Conservation (phyloP, 108 stramenopile species). For the Pseudonitzschia multiseries region DNA sequence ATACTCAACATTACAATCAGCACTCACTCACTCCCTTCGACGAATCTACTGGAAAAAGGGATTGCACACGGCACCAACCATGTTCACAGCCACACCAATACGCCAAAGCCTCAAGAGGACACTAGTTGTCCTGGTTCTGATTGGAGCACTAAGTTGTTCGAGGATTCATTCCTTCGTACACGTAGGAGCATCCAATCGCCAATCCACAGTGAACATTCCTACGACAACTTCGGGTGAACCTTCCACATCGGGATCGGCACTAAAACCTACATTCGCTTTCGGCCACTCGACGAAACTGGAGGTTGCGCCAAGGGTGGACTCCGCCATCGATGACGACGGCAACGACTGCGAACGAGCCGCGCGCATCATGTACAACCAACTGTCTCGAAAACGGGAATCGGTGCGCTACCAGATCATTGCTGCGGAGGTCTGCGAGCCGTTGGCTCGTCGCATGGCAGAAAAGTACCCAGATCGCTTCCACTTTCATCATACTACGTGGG, state of each 20-base stretch:
- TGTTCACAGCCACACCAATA: neutral
- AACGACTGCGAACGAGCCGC: slow-evolving; percentile 21
- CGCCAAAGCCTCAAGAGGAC: neutral
- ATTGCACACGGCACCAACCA: neutral
- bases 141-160: neutral
- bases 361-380: slow-evolving; percentile 48
- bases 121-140: neutral
- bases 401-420: slow-evolving; percentile 60
- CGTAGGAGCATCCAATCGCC: neutral
- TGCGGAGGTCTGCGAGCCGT: slow-evolving; percentile 44
- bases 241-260: too few species aligned
- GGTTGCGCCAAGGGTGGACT: too few species aligned
- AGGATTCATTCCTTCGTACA: neutral
- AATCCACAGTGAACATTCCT: neutral
- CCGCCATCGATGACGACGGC: neutral
- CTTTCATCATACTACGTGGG: slow-evolving; percentile 78
- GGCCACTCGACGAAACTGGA: too few species aligned
- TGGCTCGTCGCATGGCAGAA: slow-evolving; percentile 44
- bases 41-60: neutral
- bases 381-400: slow-evolving; percentile 36
- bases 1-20: too few species aligned
- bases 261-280: too few species aligned
- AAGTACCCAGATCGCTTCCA: slow-evolving; percentile 70
- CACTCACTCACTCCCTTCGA: too few species aligned
- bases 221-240: neutral